Base-by-base conservation (phyloP, 2,329 filamentous ascomycete genomes). In the Epichloe sibirici region DNA sequence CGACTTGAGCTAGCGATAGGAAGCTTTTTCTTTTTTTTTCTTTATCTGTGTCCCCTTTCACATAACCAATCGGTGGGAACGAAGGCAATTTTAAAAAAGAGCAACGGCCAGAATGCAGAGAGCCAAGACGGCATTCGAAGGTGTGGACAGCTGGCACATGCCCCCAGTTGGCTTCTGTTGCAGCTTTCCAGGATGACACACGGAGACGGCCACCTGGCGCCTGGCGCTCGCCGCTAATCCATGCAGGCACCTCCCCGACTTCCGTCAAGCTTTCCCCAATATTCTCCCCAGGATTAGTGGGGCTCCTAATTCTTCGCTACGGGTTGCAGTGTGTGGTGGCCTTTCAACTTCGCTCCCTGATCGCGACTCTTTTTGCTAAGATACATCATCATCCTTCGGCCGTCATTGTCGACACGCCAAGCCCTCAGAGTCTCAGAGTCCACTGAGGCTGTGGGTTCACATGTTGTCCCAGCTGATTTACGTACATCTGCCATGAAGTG, bases 81-180 rank as follows among this genome's bases (percentile, higher is more conserved):
- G n/a, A 45, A 9, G n/a, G 7, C 2, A 21, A 17, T 40, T 40
- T 25, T 37, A 15, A 23, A 8, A 11, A n/a, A 8, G n/a, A 12
- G 11, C 15, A 17, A 15, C 13, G n/a, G 39, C 39, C 17, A 13
- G 40, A 6, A 21, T 39, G 15, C 2, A 40, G n/a, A 15, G 23
- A 28, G 35, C 25, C n/a, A 12, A 39, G 37, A 13, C 37, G 13
- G 37, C 37, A n/a, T 39, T 39, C 37, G 5, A 39, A 25, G 13
- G 25, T 28, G 49, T 39, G 40, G 42, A 39, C 49, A 45, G 40
- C 49, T 45, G 48, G 48, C 48, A 44, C 48, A 40, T 37, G 40
- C 40, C 39, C 31, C 39, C 9, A 13, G 28, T 15, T 50, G 17
- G 7, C 48, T 37, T 17, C 47, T 17, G 40, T 21, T 12, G 40